Base-by-base conservation (phyloP, 768 basidiomycete genomes). In the Chiua virens region DNA sequence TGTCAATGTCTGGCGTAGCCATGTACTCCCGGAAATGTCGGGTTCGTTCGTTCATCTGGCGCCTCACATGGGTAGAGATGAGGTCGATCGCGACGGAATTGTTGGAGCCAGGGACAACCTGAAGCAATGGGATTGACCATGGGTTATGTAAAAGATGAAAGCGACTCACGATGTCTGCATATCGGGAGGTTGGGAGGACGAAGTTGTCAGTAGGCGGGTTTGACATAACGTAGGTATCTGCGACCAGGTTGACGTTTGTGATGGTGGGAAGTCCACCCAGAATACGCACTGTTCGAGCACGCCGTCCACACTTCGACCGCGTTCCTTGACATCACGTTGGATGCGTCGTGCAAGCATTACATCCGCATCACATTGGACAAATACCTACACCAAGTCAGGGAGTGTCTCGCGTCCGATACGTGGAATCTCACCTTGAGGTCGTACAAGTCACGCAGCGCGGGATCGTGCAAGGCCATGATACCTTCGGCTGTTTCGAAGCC, bases 271-370 rank as follows among this genome's bases (percentile, higher is more conserved):
- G 4, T 2, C 10, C n/a, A n/a, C 13, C 23, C 32, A 21, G 30
- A 42, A 58, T 6, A 65, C 80, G 53, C 58, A 91, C 87, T 97
- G 94, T 61, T 94, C 90, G 10, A 98, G 79, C 43, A 98, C 81
- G 2, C 96, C 95, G 4, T 85, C 83, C 0, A 98, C 86, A 49
- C 78, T 84, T 47, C 97, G 75, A 0, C 91, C 92, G 40, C 97
- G 81, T 67, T 99, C 94, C 60, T 83, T 80, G 17, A 91, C 81
- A 62, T 98, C 97, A 48, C 97, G 79, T 55, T 82, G 77, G 47
- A 99, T 87, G 35, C 97, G 83, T 50, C 97, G 83, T 1, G 96
- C 92, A 42, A 99, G 85, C 97, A 99, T 99, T 20, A 98, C 73
- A 67, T 99, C 97, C 8, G 94, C 87, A 65, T 98, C 94, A 52